Conservation (phyloP, 768 basidiomycete genomes). For the Pisolithus microcarpus region DNA sequence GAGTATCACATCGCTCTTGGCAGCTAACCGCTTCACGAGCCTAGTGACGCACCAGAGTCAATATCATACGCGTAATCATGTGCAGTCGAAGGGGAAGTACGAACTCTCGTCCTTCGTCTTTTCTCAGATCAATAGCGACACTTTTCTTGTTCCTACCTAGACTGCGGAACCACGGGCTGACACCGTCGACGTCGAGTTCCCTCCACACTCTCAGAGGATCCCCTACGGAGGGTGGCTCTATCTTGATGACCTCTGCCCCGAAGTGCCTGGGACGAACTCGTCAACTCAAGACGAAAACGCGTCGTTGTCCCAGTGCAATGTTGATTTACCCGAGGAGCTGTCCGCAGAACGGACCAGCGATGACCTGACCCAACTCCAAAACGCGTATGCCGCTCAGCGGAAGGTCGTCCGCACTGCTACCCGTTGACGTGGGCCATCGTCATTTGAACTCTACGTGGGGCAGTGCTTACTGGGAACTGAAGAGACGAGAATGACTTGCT, state of each 20-base stretch:
- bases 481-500: background rate
- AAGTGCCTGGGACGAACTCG: constrained; percentile 41
- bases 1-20: constrained; percentile 57
- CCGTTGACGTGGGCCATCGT: constrained; percentile 10
- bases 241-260: constrained; percentile 67
- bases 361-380: constrained; percentile 62
- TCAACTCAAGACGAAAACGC: background rate
- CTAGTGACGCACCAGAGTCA: constrained; percentile 25
- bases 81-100: constrained; percentile 5
- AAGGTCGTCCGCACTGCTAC: constrained; percentile 26
- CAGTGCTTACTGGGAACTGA: constrained; percentile 1
- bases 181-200: constrained; percentile 62
- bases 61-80: background rate
- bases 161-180: constrained; percentile 70
- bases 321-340: constrained; percentile 56
- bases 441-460: background rate
- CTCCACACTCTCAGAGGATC: constrained; percentile 68
- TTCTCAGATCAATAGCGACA: constrained; percentile 57
- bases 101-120: constrained; percentile 46
- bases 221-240: constrained; percentile 56
- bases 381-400: constrained; percentile 59
- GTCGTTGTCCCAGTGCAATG: background rate
- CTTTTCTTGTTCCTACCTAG: constrained; percentile 71
- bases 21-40: constrained; percentile 52
- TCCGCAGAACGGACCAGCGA: constrained; percentile 68